Evolutionary conservation across 1,284 basidiomycete species (phyloP), one percentile per base, ranked within the genome.

Genomic region (Cryptococcus deneoformans): DNA sequence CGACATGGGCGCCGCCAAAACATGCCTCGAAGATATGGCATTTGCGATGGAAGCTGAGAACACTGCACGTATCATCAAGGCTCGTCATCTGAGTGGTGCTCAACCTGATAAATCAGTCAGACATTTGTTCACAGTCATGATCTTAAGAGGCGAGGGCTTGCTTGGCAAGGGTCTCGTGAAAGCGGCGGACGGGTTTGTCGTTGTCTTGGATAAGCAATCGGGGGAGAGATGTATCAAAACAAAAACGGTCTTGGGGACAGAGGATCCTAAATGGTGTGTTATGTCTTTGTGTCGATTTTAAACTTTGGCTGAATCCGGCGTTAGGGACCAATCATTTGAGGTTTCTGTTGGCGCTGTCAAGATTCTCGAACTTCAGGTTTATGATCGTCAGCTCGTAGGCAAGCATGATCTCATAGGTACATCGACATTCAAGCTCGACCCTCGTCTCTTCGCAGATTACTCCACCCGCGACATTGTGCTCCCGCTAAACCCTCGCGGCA

Each of bases 351-450:
- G 58, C 35, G 46, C 56, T 1, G 48, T 65, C 48, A 74, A 71
- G 44, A 53, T 55, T 7, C 65, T 77, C 40, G 77, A 78, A 51
- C 52, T 79, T 4, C 53, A 62, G 1, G 67, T 65, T 3, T 74
- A 60, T 47, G 73, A 77, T 57, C 71, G 76, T 40, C 65, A 70
- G 29, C 66, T 77, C 2, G 75, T 77, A 14, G 77, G 77, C 52
- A 75, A 75, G 50, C 76, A 79, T 57, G 73, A 77, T 36, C 40
- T 59, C 8, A 69, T 79, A 36, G 77, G 77, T 6, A 46, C 59
- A 0, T 47, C 67, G 0, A 58, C 63, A 0, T 68, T 78, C 69
- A 71, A 67, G 50, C 69, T 78, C 46, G 73, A 78, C 54, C 71
- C 73, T 0, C 48, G 63, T 8, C 39, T 59, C 1, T 75, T 74